Conservation (phyloP, 257 asterid species). For the Handroanthus guayacan region DNA sequence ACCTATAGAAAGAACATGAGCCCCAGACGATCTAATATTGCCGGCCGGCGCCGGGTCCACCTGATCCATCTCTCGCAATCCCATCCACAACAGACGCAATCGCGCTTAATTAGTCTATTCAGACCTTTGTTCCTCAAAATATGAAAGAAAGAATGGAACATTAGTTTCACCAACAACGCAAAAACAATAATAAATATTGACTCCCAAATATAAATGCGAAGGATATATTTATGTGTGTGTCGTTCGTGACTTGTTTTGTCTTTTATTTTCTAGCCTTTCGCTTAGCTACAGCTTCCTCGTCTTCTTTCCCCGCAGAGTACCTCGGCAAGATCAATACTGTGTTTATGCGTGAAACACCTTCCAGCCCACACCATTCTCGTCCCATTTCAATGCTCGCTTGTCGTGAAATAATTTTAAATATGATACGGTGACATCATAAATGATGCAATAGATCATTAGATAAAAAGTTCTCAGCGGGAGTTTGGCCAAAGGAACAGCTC, state of each 20-base stretch:
- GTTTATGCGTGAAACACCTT: too few species aligned
- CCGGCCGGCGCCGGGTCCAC: conserved; percentile 44
- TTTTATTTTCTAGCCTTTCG: conserved; percentile 46
- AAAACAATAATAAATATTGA: not conserved
- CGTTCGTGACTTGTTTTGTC: not conserved
- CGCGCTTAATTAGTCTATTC: conserved; percentile 21
- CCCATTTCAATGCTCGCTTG: too few species aligned
- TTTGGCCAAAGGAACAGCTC: not conserved
- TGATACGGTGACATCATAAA: too few species aligned
- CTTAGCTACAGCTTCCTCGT: too few species aligned
- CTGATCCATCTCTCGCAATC: conserved; percentile 40
- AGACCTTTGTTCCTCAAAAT: not conserved
- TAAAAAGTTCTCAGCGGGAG: not conserved
- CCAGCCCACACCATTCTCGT: too few species aligned
- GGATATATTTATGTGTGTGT: conserved; percentile 3
- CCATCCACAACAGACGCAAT: conserved; percentile 35
- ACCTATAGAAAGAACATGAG: conserved; percentile 36
- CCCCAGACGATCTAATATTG: conserved; percentile 69
- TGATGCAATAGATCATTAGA: too few species aligned
- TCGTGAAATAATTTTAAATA: too few species aligned
- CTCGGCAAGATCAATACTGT: too few species aligned
- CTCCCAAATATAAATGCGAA: conserved; percentile 29
- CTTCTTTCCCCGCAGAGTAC: too few species aligned
- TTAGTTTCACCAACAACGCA: not conserved
- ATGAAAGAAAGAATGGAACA: conserved; percentile 37